Evolutionary conservation across 2,329 filamentous ascomycete genomes (phyloP).

Genomic region (Ophiocordyceps camponoti-leonardi): DNA sequence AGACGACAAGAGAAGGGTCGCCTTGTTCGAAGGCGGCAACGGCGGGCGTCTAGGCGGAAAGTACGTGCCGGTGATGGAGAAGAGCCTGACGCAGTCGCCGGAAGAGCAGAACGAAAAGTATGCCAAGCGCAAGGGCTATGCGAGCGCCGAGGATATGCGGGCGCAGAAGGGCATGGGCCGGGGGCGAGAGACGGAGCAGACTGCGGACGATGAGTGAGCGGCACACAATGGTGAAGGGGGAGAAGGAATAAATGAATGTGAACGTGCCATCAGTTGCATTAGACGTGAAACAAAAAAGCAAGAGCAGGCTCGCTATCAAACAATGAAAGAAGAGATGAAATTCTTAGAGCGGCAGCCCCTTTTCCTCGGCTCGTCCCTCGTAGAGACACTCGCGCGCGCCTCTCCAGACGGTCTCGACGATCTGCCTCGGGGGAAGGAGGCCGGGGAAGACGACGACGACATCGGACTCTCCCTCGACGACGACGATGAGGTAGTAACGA

Average conservation of each 20-base stretch:
- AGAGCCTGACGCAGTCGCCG: slow-evolving; percentile 27
- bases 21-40: slow-evolving; percentile 39
- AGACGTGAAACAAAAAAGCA: background rate
- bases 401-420: slow-evolving; percentile 82
- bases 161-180: slow-evolving; percentile 14
- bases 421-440: slow-evolving; percentile 53
- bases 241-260: background rate
- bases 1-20: slow-evolving; percentile 9
- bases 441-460: slow-evolving; percentile 89
- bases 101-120: slow-evolving; percentile 43
- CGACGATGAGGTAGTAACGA: slow-evolving; percentile 71
- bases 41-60: slow-evolving; percentile 28
- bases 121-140: slow-evolving; percentile 43
- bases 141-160: slow-evolving; percentile 30
- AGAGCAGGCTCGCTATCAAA: no score
- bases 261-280: background rate
- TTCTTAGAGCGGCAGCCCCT: slow-evolving; percentile 5
- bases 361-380: slow-evolving; percentile 23
- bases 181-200: slow-evolving; percentile 9
- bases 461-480: slow-evolving; percentile 76
- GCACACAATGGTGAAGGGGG: background rate
- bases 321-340: background rate
- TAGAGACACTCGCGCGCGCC: slow-evolving; percentile 71
- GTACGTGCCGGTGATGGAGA: slow-evolving; percentile 39
- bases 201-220: no score